Percentiles rank a stretch among this genome's conserved stretches.
Conservation (phyloP, 1,284 basidiomycete genomes). For the Exsudoporus floridanus region DNA sequence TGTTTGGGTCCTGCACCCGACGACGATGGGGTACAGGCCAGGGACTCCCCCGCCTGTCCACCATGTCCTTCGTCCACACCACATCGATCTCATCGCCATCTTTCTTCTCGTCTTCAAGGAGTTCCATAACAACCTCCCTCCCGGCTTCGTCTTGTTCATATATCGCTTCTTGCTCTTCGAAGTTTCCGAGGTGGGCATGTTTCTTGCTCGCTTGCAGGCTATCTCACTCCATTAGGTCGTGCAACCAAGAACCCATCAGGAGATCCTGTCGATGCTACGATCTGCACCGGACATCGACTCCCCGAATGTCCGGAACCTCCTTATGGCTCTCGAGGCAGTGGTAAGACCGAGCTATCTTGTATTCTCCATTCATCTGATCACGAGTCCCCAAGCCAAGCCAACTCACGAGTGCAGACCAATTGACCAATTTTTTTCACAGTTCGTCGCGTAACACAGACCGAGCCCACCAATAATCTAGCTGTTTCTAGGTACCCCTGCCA, state of each 20-base stretch:
- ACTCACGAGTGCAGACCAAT: constrained; percentile 53
- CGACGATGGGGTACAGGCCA: constrained; percentile 30
- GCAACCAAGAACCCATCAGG: constrained; percentile 40
- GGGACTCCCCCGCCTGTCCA: constrained; percentile 53
- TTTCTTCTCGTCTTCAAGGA: constrained; percentile 61
- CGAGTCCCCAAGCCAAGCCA: constrained; percentile 42
- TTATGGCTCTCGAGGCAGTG: constrained; percentile 41
- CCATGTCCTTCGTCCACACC: constrained; percentile 69
- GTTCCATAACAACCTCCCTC: constrained; percentile 49
- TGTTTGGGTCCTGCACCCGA: neutral
- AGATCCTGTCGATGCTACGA: constrained; percentile 36
- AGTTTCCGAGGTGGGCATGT: constrained; percentile 45
- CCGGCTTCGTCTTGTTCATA: constrained; percentile 60
- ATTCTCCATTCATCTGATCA: constrained; percentile 14
- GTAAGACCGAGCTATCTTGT: constrained; percentile 35
- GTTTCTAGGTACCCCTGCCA: constrained; percentile 45
- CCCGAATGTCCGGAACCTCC: constrained; percentile 33
- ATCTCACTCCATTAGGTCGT: constrained; percentile 35
- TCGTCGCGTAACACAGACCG: constrained; percentile 23
- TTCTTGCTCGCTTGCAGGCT: neutral
- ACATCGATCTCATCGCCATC: constrained; percentile 63
- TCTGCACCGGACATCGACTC: constrained; percentile 29
- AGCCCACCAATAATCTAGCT: constrained; percentile 3
- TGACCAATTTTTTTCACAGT: constrained; percentile 67
- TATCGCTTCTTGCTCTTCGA: constrained; percentile 63